Base-by-base conservation (phyloP, 345 rosid genomes). In the Arabidopsis arenosa region DNA sequence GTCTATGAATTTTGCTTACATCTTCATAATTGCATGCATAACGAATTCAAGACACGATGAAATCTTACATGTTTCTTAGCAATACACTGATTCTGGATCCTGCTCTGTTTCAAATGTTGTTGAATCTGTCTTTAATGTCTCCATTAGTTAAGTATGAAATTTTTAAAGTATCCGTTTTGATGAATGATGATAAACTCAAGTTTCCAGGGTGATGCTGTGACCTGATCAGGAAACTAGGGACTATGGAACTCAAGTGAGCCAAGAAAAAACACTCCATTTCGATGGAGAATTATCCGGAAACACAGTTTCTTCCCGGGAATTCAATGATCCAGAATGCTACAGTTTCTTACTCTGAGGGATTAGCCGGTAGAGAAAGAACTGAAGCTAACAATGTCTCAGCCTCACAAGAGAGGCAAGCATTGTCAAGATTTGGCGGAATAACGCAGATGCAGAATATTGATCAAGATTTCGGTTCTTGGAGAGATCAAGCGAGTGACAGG, bases 391-490 rank as follows among this genome's bases (percentile, higher is more conserved):
- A 60, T 78, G 74, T 17, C 59, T 59, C 74, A 51, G 3, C 49
- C 44, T 80, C 86, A 44, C 96, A 86, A 65, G 96, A 88, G 73
- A 89, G 83, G 60, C 92, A 86, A 68, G 84, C 83, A 40, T 75
- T 88, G 70, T 79, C 95, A n/a, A 83, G 83, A 71, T 73, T 89
- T 32, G 82, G 85, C 0, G 89, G 88, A 67, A 11, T 55, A 10
- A 61, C 81, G 7, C 56, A 93, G 83, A 66, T 96, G 87, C 76
- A 89, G 75, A 55, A 89, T 83, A 65, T 79, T 43, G 36, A 43
- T 90, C 68, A 81, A 56, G 77, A 49, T 89, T 73, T 79, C 88
- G 45, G 81, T 82, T 70, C 78, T 88, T 45, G 85, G 88, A n/a
- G 90, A 88, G 57, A 75, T 88, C 43, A 83, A 80, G 52, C 71